phyloP scores from a whole-genome alignment of 805 yeast genomes.

The Cyberlindnera petersonii region DNA sequence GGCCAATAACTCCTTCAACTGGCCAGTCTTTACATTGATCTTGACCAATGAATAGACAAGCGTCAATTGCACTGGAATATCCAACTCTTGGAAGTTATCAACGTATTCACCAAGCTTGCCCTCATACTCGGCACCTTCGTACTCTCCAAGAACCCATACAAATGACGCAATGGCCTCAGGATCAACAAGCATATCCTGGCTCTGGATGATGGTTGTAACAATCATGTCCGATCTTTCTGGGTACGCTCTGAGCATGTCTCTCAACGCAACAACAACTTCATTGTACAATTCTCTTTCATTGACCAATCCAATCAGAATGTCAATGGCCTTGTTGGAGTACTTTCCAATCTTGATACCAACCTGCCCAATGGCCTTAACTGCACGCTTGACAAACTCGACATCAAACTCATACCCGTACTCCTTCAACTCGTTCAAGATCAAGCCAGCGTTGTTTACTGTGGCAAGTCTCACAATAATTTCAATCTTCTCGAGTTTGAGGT shows the following conservation, averaged over 20 bases:
- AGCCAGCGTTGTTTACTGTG: constrained; percentile 51
- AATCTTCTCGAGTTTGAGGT: constrained; percentile 70
- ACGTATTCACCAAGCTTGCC: constrained; percentile 43
- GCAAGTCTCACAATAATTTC: constrained; percentile 72
- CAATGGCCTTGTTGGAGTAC: constrained; percentile 52
- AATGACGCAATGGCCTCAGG: constrained; percentile 50
- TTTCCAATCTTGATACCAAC: constrained; percentile 61
- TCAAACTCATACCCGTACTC: constrained; percentile 87
- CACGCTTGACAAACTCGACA: constrained; percentile 63
- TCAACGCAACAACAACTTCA: constrained; percentile 58
- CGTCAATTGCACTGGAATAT: constrained; percentile 55
- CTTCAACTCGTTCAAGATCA: constrained; percentile 64
- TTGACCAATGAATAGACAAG: constrained; percentile 61
- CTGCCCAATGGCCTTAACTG: constrained; percentile 66
- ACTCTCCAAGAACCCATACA: constrained; percentile 72
- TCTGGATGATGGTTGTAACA: constrained; percentile 50
- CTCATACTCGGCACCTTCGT: constrained; percentile 53
- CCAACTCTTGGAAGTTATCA: constrained; percentile 54
- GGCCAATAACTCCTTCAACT: constrained; percentile 44
- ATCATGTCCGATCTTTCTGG: constrained; percentile 48
- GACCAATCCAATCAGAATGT: constrained; percentile 52
- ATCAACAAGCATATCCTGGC: constrained; percentile 44
- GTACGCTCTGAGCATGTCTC: constrained; percentile 63
- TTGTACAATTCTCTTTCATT: constrained; percentile 64
- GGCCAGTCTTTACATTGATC: constrained; percentile 42